phyloP scores from a whole-genome alignment of 176 grass and related monocot species.

The Oryza officinalis region DNA sequence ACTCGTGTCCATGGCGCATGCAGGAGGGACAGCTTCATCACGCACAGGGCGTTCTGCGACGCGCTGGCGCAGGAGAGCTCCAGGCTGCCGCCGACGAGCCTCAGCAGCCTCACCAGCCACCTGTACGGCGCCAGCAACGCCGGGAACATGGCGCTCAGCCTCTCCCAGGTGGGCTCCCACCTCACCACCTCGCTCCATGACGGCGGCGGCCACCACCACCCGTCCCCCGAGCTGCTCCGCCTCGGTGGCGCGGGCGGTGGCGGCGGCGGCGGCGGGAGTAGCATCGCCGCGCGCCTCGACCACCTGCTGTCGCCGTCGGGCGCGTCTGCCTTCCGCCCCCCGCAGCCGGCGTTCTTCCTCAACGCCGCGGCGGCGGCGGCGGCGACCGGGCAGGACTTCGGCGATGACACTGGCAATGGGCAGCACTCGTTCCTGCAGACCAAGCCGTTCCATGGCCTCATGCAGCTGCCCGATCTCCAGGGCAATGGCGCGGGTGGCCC shows the following conservation, averaged over 20 bases:
- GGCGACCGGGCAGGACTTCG: constrained; percentile 59
- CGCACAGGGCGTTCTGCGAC: constrained; percentile 94
- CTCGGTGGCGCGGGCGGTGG: constrained; percentile 37
- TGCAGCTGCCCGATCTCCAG: constrained; percentile 89
- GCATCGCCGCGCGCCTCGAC: constrained; percentile 59
- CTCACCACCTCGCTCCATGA: constrained; percentile 60
- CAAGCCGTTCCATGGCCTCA: constrained; percentile 88
- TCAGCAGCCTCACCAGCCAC: constrained; percentile 62
- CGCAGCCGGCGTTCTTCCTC: constrained; percentile 51
- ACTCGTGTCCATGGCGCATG: background rate
- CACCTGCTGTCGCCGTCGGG: constrained; percentile 65
- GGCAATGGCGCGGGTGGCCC: constrained; percentile 47
- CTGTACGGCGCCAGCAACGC: constrained; percentile 64
- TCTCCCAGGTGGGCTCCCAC: constrained; percentile 78
- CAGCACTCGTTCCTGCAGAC: constrained; percentile 58
- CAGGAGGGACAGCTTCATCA: constrained; percentile 99
- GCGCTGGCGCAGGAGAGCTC: constrained; percentile 86
- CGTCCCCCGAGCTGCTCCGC: constrained; percentile 53
- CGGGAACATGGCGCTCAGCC: constrained; percentile 69
- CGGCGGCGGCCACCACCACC: constrained; percentile 42
- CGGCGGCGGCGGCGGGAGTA: background rate
- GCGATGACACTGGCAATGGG: constrained; percentile 46
- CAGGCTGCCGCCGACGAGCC: constrained; percentile 66
- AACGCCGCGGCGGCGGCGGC: constrained; percentile 2
- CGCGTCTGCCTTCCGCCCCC: constrained; percentile 62